Evolutionary conservation across 129 eudicot genomes (phyloP), one percentile per base, ranked within the genome.

Genomic region (Lactuca saligna): DNA sequence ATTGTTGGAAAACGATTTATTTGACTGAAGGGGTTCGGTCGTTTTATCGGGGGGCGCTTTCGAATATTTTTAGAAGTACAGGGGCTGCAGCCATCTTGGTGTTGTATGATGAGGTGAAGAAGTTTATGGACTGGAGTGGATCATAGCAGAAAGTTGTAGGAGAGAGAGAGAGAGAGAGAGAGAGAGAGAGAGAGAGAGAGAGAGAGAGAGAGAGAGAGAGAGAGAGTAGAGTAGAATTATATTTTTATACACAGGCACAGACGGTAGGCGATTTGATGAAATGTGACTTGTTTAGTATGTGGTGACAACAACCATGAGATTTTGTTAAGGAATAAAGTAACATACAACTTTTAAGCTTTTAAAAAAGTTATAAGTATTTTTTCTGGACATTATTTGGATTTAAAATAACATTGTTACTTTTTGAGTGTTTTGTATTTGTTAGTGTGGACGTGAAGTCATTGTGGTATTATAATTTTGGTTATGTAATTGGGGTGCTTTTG

Each of bases 51-150:
- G 99, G 99, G 37, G 89, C 97, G 7, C 78, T 94, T 59, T 94
- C 99, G 11, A 89, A 94, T 64, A 76, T 94, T 59, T 94, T 94
- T 80, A 85, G 99, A 78, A 94, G 99, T 76, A 89, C 97, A 9
- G 99, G 99, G 17, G 95, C 99, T 16, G 99, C 99, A 11, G 99
- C 99, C 50, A 87, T 94, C 34, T 72, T 94, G 66, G 99, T 94
- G 34, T 76, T 94, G 84, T 94, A 94, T 61, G 99, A 94, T 59
- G 99, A 94, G 79, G 83, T 87, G 62, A 94, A 85, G 81, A 94
- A 87, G 84, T 81, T 94, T 34, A 83, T 94, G 98, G 74, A 86
- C 44, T 86, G 91, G 94, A 74, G 91, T 54, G 80, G 87, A 16
- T 78, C 86, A 44, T 84, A 79, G 62, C 54, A 56, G 33, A 10